Percentiles rank a stretch among this genome's conserved stretches.
Conservation (phyloP, 83 land plant species). For the Isoetes engelmannii region DNA sequence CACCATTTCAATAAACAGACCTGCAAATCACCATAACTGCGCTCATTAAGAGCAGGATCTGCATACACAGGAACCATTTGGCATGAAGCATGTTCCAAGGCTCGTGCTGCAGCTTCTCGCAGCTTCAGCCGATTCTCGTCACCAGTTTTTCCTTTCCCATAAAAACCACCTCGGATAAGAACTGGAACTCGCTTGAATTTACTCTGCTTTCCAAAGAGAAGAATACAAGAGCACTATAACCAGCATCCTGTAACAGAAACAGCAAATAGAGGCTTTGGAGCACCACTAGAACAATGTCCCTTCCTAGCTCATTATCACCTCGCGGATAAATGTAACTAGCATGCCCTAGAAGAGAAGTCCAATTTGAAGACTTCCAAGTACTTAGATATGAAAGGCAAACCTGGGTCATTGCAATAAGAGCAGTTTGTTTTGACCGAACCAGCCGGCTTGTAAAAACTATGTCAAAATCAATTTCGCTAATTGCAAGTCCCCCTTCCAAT, state of each 20-base stretch:
- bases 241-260: background rate
- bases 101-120: slow-evolving; percentile 48
- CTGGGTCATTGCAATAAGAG: slow-evolving; percentile 53
- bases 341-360: no score
- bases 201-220: slow-evolving; percentile 21
- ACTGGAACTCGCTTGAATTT: slow-evolving; percentile 45
- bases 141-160: slow-evolving; percentile 49
- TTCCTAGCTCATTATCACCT: no score
- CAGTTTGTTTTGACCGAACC: slow-evolving; percentile 49
- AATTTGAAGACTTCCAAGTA: no score
- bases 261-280: background rate
- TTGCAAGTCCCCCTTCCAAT: slow-evolving; percentile 40
- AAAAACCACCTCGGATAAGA: slow-evolving; percentile 42
- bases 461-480: slow-evolving; percentile 47
- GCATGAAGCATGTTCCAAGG: slow-evolving; percentile 46
- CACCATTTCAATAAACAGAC: slow-evolving; percentile 6
- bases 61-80: slow-evolving; percentile 49
- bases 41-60: slow-evolving; percentile 50
- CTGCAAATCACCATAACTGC: slow-evolving; percentile 53
- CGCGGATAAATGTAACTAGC: no score
- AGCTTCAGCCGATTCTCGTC: slow-evolving; percentile 41
- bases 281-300: no score
- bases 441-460: slow-evolving; percentile 45
- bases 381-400: slow-evolving; percentile 4
- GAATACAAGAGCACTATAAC: background rate